Conservation (phyloP, 306 rosid species). For the Begonia loranthoides region DNA sequence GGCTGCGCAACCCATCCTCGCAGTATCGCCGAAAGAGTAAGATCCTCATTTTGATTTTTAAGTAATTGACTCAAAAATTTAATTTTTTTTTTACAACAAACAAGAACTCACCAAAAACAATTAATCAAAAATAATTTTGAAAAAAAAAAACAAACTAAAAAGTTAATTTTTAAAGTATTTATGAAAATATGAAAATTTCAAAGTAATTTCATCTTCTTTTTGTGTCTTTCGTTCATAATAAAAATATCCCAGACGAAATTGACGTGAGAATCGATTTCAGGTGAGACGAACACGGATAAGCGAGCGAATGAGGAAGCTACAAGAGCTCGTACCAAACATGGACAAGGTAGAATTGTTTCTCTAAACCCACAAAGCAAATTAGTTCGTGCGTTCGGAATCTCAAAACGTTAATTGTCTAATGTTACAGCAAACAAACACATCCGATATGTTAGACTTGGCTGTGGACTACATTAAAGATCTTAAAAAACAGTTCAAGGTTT, state of each 20-base stretch:
- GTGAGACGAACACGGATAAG: slow-evolving; percentile 83
- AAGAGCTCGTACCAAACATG: slow-evolving; percentile 91
- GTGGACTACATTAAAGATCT: slow-evolving; percentile 79
- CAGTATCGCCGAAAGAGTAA: slow-evolving; percentile 94
- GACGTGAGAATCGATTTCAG: slow-evolving; percentile 14
- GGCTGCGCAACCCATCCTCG: slow-evolving; percentile 98
- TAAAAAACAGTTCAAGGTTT: slow-evolving; percentile 13
- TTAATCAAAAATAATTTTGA: too few relatives aligned
- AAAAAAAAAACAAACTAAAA: too few relatives aligned
- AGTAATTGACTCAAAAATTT: too few relatives aligned
- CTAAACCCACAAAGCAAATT: background rate
- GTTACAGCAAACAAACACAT: slow-evolving; percentile 76
- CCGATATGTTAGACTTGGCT: slow-evolving; percentile 87
- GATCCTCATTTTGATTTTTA: background rate
- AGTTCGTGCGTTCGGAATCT: too few relatives aligned
- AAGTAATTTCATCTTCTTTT: too few relatives aligned
- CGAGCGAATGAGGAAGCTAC: slow-evolving; percentile 82
- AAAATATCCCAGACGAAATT: too few relatives aligned
- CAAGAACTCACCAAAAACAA: too few relatives aligned
- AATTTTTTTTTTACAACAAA: too few relatives aligned
- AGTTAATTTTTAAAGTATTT: too few relatives aligned
- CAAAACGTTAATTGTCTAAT: background rate
- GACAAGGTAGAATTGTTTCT: slow-evolving; percentile 44
- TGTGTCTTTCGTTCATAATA: too few relatives aligned
- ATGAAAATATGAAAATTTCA: too few relatives aligned